Base-by-base conservation (phyloP, 2,329 filamentous ascomycete genomes). In the Neocatenulostroma microsporum region DNA sequence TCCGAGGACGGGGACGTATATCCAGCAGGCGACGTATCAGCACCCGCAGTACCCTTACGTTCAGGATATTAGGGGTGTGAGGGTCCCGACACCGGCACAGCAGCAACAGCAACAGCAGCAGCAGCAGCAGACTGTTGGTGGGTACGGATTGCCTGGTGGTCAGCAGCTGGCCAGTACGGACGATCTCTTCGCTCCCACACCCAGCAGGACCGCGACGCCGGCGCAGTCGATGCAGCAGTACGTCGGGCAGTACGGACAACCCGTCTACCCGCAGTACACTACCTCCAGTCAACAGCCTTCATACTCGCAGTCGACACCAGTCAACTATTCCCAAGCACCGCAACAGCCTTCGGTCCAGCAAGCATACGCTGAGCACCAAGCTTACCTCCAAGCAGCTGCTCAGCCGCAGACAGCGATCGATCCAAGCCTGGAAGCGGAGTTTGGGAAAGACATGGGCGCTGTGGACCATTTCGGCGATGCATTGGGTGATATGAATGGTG, bases 71-170 rank as follows among this genome's bases (percentile, higher is more conserved):
- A 51, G 47, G 5, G 45, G 40, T 5, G 39, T 48, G 24, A 48
- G 53, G 13, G 46, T 48, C 3, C 46, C 51, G 3, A 55, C 54
- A 3, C 53, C 55, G 17, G 28, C 36, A 31, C 28, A 41, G 30
- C 31, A n/a, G 31, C 21, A 23, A 18, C 20, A 13, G 18, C 31
- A 13, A 17, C 23, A 29, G 10, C 10, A 30, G 9, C 36, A 39
- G 29, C 37, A 42, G 25, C 45, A 51, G 20, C 50, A 49, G 20
- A 46, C 49, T 0, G 43, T 57, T 14, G 55, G 54, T 26, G 50
- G 47, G 6, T 55, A 50, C 33, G 55, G 55, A n/a, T 33, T 58
- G n/a, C 55, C 55, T 4, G 50, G 54, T 12, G 48, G 51, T n/a
- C 51, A 53, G 30, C 40, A 36, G 9, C 37, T 41, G 21, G n/a